Percentiles rank a stretch among this genome's conserved stretches.
phyloP scores from a whole-genome alignment of 1,284 basidiomycete genomes.

The Melanopsichium pennsylvanicum region DNA sequence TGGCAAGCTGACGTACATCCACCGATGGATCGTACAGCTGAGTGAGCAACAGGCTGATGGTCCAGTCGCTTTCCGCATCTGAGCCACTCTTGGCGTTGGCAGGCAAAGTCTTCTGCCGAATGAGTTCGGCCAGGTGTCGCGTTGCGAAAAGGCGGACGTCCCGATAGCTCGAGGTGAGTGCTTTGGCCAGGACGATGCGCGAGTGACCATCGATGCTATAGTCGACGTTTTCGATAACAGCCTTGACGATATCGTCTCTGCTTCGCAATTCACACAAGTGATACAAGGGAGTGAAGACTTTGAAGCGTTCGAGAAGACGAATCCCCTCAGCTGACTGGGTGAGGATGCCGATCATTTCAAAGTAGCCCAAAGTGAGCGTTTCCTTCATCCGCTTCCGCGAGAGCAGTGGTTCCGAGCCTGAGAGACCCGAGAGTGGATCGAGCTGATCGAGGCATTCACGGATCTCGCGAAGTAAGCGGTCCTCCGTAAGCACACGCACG shows the following conservation, averaged over 20 bases:
- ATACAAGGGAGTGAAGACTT: conserved; percentile 93
- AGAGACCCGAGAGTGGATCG: conserved; percentile 74
- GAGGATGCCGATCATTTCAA: conserved; percentile 92
- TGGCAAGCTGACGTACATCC: conserved; percentile 88
- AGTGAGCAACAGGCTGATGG: conserved; percentile 76
- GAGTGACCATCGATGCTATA: conserved; percentile 56
- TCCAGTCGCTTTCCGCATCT: conserved; percentile 52
- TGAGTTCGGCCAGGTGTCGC: conserved; percentile 75
- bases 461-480: conserved; percentile 85
- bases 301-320: conserved; percentile 86
- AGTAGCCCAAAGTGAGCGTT: conserved; percentile 88
- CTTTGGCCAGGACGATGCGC: conserved; percentile 80
- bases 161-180: conserved; percentile 72
- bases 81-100: conserved; percentile 23
- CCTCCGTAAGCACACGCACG: conserved; percentile 81
- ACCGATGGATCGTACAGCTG: conserved; percentile 92
- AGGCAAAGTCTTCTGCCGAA: conserved; percentile 32
- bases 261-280: conserved; percentile 87
- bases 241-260: conserved; percentile 88
- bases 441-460: conserved; percentile 88
- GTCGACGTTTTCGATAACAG: conserved; percentile 89
- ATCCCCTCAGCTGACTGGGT: conserved; percentile 87
- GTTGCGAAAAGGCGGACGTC: conserved; percentile 80
- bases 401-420: conserved; percentile 75
- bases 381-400: conserved; percentile 82